Percentiles rank a stretch among this genome's conserved stretches.
Evolutionary conservation across 108 stramenopile genomes (phyloP).

Genomic region (Cyclotella distinguenda): DNA sequence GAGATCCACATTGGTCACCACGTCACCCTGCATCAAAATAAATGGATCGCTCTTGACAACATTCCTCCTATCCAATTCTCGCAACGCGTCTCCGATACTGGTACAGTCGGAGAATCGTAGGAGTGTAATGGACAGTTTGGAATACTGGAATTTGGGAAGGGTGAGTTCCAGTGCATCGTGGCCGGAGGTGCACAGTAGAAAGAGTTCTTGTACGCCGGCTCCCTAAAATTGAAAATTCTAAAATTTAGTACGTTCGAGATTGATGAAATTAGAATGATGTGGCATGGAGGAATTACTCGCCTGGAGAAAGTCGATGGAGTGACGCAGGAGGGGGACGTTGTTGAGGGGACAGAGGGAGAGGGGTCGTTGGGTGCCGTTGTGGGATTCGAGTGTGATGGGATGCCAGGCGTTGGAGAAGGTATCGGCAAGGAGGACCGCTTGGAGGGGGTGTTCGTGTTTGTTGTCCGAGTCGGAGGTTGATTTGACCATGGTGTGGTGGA

Average conservation of each 20-base stretch:
- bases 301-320: constrained; percentile 92
- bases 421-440: constrained; percentile 92
- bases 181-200: constrained; percentile 51
- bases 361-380: constrained; percentile 24
- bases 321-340: constrained; percentile 92
- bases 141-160: constrained; percentile 20
- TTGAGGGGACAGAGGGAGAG: constrained; percentile 89
- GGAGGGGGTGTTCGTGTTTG: constrained; percentile 76
- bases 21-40: constrained; percentile 92
- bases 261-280: not conserved
- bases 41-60: constrained; percentile 96
- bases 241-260: too few species aligned
- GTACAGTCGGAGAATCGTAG: constrained; percentile 69
- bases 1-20: constrained; percentile 90
- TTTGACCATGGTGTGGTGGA: constrained; percentile 23
- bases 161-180: constrained; percentile 6
- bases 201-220: constrained; percentile 82
- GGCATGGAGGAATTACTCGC: constrained; percentile 11
- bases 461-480: constrained; percentile 47
- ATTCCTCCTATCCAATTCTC: constrained; percentile 93
- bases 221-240: too few species aligned
- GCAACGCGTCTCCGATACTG: constrained; percentile 93
- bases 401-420: constrained; percentile 80
- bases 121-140: constrained; percentile 51
- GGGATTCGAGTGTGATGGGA: constrained; percentile 63